phyloP scores from a whole-genome alignment of 129 eudicot genomes.

The Silybum marianum region DNA sequence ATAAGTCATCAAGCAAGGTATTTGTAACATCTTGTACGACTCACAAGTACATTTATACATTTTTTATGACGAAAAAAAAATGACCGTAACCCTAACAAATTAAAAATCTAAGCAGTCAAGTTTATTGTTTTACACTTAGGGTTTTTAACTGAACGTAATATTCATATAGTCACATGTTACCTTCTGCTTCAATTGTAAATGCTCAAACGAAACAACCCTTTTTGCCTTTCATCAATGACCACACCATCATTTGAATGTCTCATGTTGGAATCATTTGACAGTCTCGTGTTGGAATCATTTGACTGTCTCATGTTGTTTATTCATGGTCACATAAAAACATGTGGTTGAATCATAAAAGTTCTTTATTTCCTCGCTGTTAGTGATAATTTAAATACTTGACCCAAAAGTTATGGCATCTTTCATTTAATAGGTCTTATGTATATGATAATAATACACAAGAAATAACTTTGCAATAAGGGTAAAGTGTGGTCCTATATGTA shows the following conservation, averaged over 20 bases:
- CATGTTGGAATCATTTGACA: neutral
- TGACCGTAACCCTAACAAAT: neutral
- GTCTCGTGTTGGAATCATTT: neutral
- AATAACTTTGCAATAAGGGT: neutral
- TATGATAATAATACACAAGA: neutral
- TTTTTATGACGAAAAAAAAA: too few relatives aligned
- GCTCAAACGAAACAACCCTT: neutral
- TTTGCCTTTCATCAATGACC: neutral
- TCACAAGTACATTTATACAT: neutral
- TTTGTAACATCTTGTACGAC: neutral
- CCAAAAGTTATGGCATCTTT: neutral
- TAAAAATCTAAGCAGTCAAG: too few relatives aligned
- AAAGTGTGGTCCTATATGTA: neutral
- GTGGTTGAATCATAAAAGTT: neutral
- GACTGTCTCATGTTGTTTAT: neutral
- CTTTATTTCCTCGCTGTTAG: neutral
- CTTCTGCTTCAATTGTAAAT: neutral
- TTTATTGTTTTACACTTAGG: neutral
- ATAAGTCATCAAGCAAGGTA: neutral
- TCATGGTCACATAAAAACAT: too few relatives aligned
- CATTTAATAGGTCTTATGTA: neutral
- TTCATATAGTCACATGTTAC: neutral
- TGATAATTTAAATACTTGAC: neutral
- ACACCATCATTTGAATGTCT: neutral
- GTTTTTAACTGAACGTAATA: too few relatives aligned